Base-by-base conservation (phyloP, 805 yeast species). In the Cephaloascus albidus region DNA sequence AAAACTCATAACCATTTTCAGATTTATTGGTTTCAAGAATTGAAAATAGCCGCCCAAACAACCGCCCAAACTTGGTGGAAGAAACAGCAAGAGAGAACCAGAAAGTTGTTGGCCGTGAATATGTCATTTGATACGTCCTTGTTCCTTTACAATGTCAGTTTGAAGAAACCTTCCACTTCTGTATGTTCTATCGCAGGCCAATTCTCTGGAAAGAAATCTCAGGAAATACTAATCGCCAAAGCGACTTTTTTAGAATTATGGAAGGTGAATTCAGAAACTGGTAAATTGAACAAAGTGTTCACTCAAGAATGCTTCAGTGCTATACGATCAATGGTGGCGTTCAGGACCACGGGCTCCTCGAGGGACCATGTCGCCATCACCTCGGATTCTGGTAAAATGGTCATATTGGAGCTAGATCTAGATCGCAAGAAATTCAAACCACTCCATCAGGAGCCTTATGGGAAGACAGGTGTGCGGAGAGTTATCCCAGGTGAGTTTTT, bases 321-420 rank as follows among this genome's bases (percentile, higher is more conserved):
- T 4, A 61, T 89, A 3, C 66, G 87, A 36, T 44, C 63, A 3
- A 58, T 85, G 10, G 63, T 62, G 4, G 63, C 72, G 18, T 58
- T 86, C 40, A 69, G 76, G 17, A 54, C 72, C 10, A 65, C 74
- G 0, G 86, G 83, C 0, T 53, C 76, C 0, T 54, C 65, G 0
- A 65, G 62, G 39, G 93, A 86, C 45, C 62, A 63, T 20, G 43
- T 89, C n/a, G 71, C 81, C 4, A 53, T 86, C 2, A 74, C 90
- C 0, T 77, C 93, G 0, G 97, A 89, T 51, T 73, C 94, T 2
- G 97, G 97, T 0, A 76, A 76, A 42, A 45, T 88, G 17, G 62
- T 76, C 0, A 52, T 85, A 1, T 57, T 78, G 10, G 72, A 76
- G 40, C 69, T 72, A 42, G 57, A 67, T 27, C 50, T 57, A 2